Evolutionary conservation across 768 basidiomycete species (phyloP).

Genomic region (Stropharia rugosoannulata): DNA sequence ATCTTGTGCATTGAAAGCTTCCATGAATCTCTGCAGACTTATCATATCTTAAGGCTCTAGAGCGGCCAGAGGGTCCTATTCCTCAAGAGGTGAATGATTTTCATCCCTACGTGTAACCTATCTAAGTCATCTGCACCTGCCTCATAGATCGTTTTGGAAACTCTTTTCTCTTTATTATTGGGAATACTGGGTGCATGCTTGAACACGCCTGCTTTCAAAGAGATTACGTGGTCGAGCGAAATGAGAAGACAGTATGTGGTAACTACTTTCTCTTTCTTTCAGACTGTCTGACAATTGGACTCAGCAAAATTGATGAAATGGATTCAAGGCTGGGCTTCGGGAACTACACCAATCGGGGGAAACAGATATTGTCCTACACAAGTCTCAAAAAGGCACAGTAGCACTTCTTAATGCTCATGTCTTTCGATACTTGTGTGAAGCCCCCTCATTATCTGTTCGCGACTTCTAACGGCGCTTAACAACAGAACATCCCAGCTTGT

Average conservation of each 20-base stretch:
- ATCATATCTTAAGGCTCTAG: constrained; percentile 74
- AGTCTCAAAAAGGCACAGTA: neutral
- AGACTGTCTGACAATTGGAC: constrained; percentile 1
- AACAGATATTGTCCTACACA: constrained; percentile 31
- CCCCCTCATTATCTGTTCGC: neutral
- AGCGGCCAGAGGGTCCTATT: constrained; percentile 63
- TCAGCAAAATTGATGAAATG: constrained; percentile 75
- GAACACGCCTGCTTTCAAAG: constrained; percentile 66
- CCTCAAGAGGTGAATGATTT: constrained; percentile 54
- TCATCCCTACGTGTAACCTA: neutral
- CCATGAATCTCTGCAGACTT: constrained; percentile 51
- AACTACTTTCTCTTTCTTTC: neutral
- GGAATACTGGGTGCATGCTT: constrained; percentile 76
- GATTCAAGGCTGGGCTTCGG: constrained; percentile 66
- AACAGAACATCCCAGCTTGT: too few relatives aligned
- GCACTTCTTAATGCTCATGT: neutral
- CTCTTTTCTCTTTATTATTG: constrained; percentile 58
- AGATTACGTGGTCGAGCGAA: constrained; percentile 88
- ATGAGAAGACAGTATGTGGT: constrained; percentile 73
- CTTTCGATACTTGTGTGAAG: neutral
- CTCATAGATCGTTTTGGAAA: constrained; percentile 65
- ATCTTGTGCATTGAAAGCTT: constrained; percentile 1
- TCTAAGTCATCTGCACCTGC: neutral
- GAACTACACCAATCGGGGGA: constrained; percentile 61
- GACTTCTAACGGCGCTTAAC: neutral